Base-by-base conservation (phyloP, 2,329 filamentous ascomycete species). In the Eutypella sp. region DNA sequence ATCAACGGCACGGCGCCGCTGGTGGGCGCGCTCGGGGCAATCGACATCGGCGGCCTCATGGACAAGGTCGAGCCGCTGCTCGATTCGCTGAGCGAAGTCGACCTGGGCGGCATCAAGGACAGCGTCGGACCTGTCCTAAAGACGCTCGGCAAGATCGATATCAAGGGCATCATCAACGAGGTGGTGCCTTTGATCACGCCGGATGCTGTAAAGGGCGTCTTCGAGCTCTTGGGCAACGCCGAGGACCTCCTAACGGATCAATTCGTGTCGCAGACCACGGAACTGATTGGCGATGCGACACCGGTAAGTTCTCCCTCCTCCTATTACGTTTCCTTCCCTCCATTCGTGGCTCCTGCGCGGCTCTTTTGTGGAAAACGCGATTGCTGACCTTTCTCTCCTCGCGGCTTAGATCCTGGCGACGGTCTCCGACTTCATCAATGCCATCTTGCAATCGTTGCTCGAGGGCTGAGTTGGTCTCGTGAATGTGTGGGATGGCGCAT, bases 261-360 rank as follows among this genome's bases (percentile, higher is more conserved):
- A 1, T 73, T 73, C 50, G 67, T 73, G 6, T 59, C 62, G 18
- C 67, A 73, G 49, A 70, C 69, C 31, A 61, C 61, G 2, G 69
- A 72, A 45, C 55, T 73, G 27, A 72, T 72, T 53, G 66, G 62
- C 22, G 67, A 71, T 46, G 67, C 67, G 3, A 69, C 67, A 51
- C 67, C 67, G 43, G 66, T 69, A 67, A 60, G 65, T 50, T 37
- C 18, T 34, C n/a, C 25, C 10, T 27, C 13, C 38, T 20, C 15
- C 15, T n/a, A n/a, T n/a, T n/a, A n/a, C n/a, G n/a, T n/a, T 10
- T n/a, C 9, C n/a, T 34, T 9, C 27, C 16, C 5, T 37, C 7
- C n/a, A 34, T 25, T 3, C 10, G 2, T 3, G 25, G 3, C 4
- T 39, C n/a, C 5, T 34, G 9, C 22, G n/a, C n/a, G n/a, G n/a